Evolutionary conservation across 305 asterid genomes (phyloP), one percentile per base, ranked within the genome.

Genomic region (Fraxinus paxiana): DNA sequence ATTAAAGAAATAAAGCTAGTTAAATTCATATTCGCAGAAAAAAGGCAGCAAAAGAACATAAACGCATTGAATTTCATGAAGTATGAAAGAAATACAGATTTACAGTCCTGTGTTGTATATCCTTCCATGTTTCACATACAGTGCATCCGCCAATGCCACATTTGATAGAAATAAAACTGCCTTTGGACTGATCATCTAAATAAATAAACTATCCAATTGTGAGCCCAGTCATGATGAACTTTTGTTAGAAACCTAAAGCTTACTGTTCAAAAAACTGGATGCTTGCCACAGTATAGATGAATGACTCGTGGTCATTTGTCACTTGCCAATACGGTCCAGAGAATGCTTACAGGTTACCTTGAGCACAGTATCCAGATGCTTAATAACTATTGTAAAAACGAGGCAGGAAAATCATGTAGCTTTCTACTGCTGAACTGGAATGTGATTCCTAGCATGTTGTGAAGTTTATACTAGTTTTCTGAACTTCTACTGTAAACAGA

Each of bases 11-110:
- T 30, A 70, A 70, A 31, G 75, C 4, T 31, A 70, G 24, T 31
- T 63, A 15, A 31, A 70, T 31, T 6, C 43, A 30, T n/a, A 70
- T 17, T 70, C 2, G 24, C 20, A 70, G 75, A 31, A 33, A 13
- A 41, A 28, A 70, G 33, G 67, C 79, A 80, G 71, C 51, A 35
- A 63, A 7, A 67, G n/a, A 75, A 76, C 17, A 30, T 22, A 75
- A 61, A 31, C 2, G 9, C 81, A 61, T 37, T 79, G 43, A 72
- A 28, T 48, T 6, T 54, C 70, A 61, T 34, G 31, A 46, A 34
- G 75, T 51, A n/a, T 31, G 43, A 15, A 13, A 70, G 75, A 30
- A 30, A 15, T 70, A 20, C 41, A 70, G 46, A 15, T 70, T 31
- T n/a, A n/a, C 13, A 31, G 41, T 31, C 75, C 41, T 6, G 7